Evolutionary conservation across 116 monocot species (phyloP), one percentile per base, ranked within the genome.

Genomic region (Cymodocea nodosa): DNA sequence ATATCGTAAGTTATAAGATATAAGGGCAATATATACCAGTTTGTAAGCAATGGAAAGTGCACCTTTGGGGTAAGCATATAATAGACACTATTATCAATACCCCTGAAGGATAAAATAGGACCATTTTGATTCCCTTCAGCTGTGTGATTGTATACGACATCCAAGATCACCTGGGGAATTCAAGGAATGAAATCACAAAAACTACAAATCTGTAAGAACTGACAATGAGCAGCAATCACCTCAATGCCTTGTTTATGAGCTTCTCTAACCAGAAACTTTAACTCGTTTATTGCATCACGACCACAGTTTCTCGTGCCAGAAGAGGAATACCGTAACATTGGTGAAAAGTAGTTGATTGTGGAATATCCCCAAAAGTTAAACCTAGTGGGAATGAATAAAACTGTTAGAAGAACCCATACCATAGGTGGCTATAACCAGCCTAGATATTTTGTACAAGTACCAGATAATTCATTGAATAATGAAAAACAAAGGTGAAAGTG

Each of bases 91-190:
- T 91, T 97, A 69, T 90, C 97, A 56, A 90, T 78, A 44, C 88
- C 97, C 74, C 88, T 81, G 61, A 91, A 97, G 23, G 91, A 97
- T 19, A 97, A 66, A 73, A 91, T 80, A 73, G 97, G 97, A 59
- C 97, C 97, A 50, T 88, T 90, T 56, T 91, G 87, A 75, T 97
- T 97, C 56, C 97, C 97, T 77, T 97, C 97, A 68, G 91, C 97
- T 52, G 91, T 97, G 71, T 97, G 97, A 80, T 97, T 97, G 65
- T 87, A 87, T 60, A 97, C 97, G 71, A 97, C 85, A 75, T 97
- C 97, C 83, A 90, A 39, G 69, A 97, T 52, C 49, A 97, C 86
- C 94, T 94, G 80, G 11, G 62, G 20, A 54, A 50, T 23, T 51
- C 59, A 56, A 18, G 24, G 37, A 39, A 63, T 22, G 10, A 37